Evolutionary conservation across 495 filamentous ascomycete genomes (phyloP).

Genomic region (Penicillium macrosclerotiorum): DNA sequence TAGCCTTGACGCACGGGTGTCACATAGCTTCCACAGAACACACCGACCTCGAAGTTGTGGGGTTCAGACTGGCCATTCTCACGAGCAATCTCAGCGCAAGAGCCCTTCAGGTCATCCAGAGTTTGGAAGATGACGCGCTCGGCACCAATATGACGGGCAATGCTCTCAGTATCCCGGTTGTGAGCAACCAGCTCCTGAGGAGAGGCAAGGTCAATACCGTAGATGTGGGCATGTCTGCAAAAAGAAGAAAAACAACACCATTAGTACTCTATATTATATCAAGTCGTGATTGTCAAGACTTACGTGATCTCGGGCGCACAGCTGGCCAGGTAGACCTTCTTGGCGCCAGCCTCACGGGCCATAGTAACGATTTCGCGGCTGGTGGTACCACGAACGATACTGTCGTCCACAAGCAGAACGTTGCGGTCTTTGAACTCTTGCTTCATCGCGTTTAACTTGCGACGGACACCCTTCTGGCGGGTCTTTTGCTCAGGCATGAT

Average conservation of each 20-base stretch:
- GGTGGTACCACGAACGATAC: constrained; percentile 90
- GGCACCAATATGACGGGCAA: constrained; percentile 83
- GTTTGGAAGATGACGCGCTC: constrained; percentile 90
- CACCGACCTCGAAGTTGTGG: constrained; percentile 85
- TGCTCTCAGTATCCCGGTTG: constrained; percentile 62
- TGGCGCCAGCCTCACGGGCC: constrained; percentile 88
- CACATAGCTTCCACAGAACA: constrained; percentile 89
- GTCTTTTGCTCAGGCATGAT: constrained; percentile 90
- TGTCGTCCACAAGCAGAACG: constrained; percentile 88
- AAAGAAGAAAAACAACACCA: no score
- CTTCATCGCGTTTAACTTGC: constrained; percentile 74
- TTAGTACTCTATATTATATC: no score
- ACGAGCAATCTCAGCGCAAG: constrained; percentile 67
- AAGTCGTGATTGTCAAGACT: constrained; percentile 20
- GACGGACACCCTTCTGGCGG: constrained; percentile 63
- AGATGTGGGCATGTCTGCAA: constrained; percentile 62
- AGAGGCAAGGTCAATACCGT: constrained; percentile 89
- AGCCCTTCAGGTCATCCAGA: constrained; percentile 76
- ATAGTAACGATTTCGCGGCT: constrained; percentile 89
- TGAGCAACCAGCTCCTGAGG: constrained; percentile 82
- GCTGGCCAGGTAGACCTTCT: constrained; percentile 85
- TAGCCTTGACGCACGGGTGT: constrained; percentile 82
- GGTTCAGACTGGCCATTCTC: constrained; percentile 52
- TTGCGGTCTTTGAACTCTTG: constrained; percentile 82
- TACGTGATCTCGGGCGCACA: constrained; percentile 83